Percentiles rank a stretch among this genome's conserved stretches.
phyloP scores from a whole-genome alignment of 2,329 filamentous ascomycete species.

The Onygena corvina region DNA sequence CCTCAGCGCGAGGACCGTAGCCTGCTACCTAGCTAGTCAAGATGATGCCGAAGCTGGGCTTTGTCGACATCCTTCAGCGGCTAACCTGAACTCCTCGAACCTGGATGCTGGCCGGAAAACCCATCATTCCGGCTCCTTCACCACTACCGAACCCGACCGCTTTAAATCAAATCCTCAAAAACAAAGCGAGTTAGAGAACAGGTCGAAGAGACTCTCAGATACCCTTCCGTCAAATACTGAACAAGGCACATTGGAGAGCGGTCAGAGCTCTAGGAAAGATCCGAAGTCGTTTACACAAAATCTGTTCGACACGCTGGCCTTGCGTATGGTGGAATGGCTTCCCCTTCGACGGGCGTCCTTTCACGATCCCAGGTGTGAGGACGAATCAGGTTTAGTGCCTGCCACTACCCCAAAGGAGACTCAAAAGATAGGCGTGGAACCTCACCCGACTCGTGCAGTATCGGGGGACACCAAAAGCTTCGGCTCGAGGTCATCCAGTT shows the following conservation, averaged over 20 bases:
- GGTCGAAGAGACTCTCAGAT: neutral
- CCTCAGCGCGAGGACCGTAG: conserved; percentile 68
- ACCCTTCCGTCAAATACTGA: neutral
- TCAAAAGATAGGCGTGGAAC: neutral
- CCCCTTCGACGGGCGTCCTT: conserved; percentile 22
- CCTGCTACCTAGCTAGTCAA: conserved; percentile 66
- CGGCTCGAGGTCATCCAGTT: neutral
- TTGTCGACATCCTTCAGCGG: conserved; percentile 41
- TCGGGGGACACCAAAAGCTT: neutral
- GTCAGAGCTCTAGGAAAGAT: conserved; percentile 37
- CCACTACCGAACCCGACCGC: neutral
- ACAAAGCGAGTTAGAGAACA: neutral
- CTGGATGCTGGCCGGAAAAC: neutral
- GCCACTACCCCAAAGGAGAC: neutral
- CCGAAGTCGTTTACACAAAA: conserved; percentile 51
- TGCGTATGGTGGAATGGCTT: conserved; percentile 38
- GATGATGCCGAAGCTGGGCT: conserved; percentile 61
- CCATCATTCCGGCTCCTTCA: neutral
- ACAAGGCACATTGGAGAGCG: neutral
- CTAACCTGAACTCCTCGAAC: conserved; percentile 7
- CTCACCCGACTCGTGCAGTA: neutral
- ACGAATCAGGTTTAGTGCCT: neutral
- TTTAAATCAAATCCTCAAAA: neutral
- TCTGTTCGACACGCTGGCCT: conserved; percentile 38
- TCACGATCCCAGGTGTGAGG: neutral